Evolutionary conservation across 495 filamentous ascomycete species (phyloP).

Genomic region (Aspergillus hancockii): DNA sequence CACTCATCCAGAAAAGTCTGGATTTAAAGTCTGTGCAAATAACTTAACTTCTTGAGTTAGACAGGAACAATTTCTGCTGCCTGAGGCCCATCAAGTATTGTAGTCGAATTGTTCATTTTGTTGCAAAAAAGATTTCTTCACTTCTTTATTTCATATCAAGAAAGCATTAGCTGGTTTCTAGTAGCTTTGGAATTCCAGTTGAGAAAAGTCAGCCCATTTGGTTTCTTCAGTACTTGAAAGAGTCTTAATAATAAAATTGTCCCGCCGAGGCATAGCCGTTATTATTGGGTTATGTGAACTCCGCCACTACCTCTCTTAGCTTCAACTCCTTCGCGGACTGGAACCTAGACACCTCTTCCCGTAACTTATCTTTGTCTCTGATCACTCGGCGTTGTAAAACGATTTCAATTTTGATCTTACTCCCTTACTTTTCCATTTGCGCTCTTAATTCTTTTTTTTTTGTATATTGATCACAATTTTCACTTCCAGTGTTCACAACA

Average conservation of each 20-base stretch:
- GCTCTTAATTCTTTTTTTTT: constrained; percentile 14
- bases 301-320: constrained; percentile 33
- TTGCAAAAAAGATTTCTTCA: not conserved
- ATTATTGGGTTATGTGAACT: constrained; percentile 29
- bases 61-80: not conserved
- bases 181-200: not conserved
- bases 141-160: not conserved
- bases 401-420: not conserved
- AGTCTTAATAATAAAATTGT: constrained; percentile 24
- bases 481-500: constrained; percentile 9
- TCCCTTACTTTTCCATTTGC: not conserved
- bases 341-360: constrained; percentile 8
- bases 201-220: not conserved
- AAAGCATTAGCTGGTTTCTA: not conserved
- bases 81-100: not conserved
- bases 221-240: not conserved
- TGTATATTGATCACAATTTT: constrained; percentile 9
- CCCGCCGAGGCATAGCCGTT: constrained; percentile 21
- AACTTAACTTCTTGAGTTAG: not conserved
- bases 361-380: not conserved
- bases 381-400: not conserved
- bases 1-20: too few species aligned
- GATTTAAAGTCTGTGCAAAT: not conserved
- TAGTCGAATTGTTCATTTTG: not conserved
- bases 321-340: constrained; percentile 20